Base-by-base conservation (phyloP, 257 asterid genomes). In the Lycium barbarum region DNA sequence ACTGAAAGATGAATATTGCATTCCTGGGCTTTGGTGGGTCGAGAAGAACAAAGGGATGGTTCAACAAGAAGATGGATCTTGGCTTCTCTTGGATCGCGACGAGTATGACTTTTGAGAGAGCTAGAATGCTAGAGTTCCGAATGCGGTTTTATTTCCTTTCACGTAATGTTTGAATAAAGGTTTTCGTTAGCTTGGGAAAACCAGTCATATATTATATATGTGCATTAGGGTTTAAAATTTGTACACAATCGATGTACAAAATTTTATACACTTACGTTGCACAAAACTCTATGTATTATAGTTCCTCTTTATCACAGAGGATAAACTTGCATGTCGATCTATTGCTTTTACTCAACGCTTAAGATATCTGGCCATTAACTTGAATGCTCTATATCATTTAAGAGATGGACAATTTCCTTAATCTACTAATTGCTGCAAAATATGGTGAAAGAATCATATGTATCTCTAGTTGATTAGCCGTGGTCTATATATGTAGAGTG, bases 41-140 rank as follows among this genome's bases (percentile, higher is more conserved):
- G 88, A 92, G 51, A 88, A 88, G 88, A 79, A 95, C 18, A 92
- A 90, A 65, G 98, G 98, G 1, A 92, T 95, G 97, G 92, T 94
- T 91, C 99, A 94, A 86, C 88, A 88, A 71, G 87, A 68, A 5
- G 97, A 94, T 90, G 99, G 97, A 22, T 86, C 95, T 73, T 95
- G 98, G 98, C 84, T 88, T 47, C 74, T 93, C 85, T 79, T 45
- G 88, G 98, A 94, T 86, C 93, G 84, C 83, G 93, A 91, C 65
- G 72, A 72, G 7, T 74, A 74, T 49, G 62, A 74, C n/a, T 74
- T 74, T 2, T 74, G 12, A 74, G 58, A 15, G n/a, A 72, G 18
- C 38, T 18, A 5, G 17, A 7, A 2, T 18, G 33, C 33, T 26
- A 26, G 33, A 26, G 33, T 26, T 38, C 3, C 8, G 18, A 40